phyloP scores from a whole-genome alignment of 257 asterid genomes.

The Rhazya stricta region DNA sequence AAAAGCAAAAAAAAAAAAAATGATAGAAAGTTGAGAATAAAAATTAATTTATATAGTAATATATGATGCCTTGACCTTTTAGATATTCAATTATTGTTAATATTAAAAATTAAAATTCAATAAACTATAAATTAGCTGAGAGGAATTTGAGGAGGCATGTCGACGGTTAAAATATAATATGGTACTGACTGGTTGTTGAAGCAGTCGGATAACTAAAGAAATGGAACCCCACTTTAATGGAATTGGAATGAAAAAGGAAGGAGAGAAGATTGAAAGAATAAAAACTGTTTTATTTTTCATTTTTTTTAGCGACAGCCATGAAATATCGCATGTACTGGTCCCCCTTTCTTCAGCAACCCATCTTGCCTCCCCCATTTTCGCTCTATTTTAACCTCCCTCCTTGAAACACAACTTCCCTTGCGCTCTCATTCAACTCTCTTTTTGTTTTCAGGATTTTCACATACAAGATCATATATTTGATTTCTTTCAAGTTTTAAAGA shows the following conservation, averaged over 20 bases:
- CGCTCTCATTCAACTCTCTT: neutral
- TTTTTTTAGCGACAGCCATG: slow-evolving; percentile 37
- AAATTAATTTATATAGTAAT: too few relatives aligned
- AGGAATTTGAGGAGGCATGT: slow-evolving; percentile 14
- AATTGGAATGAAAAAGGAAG: neutral
- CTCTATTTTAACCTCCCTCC: slow-evolving; percentile 21
- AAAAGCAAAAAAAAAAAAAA: too few relatives aligned
- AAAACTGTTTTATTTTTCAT: neutral
- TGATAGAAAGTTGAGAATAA: too few relatives aligned
- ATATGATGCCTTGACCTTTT: too few relatives aligned
- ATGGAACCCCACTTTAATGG: neutral
- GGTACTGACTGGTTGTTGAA: neutral
- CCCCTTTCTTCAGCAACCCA: slow-evolving; percentile 28
- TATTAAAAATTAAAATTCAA: too few relatives aligned
- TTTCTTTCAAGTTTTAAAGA: neutral
- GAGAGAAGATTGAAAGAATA: neutral
- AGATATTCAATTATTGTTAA: too few relatives aligned
- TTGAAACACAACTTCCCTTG: slow-evolving; percentile 16
- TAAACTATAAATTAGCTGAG: neutral
- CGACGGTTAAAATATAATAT: slow-evolving; percentile 8
- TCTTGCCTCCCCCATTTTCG: slow-evolving; percentile 54
- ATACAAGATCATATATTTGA: neutral
- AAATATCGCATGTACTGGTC: slow-evolving; percentile 41
- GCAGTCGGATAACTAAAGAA: neutral
- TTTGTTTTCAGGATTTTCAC: neutral